These are phyloP conservation scores for Rauvolfia tetraphylla DNA, from an alignment of 257 asterid species.

Conservation along the genomic window DNA sequence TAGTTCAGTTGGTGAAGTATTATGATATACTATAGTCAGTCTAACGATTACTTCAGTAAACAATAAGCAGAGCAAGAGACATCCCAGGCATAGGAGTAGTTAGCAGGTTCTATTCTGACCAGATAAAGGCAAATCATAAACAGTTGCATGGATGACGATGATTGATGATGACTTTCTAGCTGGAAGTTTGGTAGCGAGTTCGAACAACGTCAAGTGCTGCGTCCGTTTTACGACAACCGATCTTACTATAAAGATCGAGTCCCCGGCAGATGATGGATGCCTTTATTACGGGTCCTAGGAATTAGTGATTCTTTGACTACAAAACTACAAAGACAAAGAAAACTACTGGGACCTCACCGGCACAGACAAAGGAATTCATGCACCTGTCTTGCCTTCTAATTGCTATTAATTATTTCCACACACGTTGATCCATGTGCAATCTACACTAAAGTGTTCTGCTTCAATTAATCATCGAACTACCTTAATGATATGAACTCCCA, in stretches of 20 bases:
- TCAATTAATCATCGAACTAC: background rate
- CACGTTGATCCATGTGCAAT: background rate
- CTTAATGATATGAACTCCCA: background rate
- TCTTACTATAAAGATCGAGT: background rate
- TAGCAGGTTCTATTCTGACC: background rate
- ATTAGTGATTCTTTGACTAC: background rate
- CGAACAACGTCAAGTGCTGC: background rate
- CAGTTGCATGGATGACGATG: background rate
- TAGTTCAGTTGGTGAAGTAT: too few relatives aligned
- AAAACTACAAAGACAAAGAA: background rate
- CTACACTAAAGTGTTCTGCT: background rate
- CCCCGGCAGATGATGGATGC: background rate
- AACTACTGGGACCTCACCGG: background rate
- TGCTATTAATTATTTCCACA: background rate
- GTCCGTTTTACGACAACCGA: background rate
- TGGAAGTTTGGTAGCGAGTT: background rate
- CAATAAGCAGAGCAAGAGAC: too few relatives aligned
- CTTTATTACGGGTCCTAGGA: background rate
- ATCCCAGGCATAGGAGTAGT: background rate
- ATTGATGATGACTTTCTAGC: background rate
- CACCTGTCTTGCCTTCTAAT: background rate
- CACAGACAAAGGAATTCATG: background rate
- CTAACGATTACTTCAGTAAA: too few relatives aligned
- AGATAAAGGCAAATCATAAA: background rate
- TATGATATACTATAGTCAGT: too few relatives aligned